These are phyloP conservation scores for Tephrocybe sp. DNA, from an alignment of 768 basidiomycete genomes.

Conservation along the genomic window DNA sequence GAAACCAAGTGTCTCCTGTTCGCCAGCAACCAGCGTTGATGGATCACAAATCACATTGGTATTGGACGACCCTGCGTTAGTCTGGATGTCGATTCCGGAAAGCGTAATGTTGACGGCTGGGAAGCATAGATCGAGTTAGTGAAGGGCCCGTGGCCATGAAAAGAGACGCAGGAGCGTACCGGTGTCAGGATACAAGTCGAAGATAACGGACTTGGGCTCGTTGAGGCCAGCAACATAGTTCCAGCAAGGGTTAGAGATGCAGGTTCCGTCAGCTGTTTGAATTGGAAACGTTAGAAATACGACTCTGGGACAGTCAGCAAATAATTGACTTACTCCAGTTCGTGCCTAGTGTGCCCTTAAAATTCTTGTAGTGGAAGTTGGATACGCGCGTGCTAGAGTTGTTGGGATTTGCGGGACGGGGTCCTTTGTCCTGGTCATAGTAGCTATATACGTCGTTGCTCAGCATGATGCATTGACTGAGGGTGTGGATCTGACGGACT, in stretches of 20 bases:
- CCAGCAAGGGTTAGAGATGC: slow-evolving; percentile 39
- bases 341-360: slow-evolving; percentile 29
- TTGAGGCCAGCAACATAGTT: slow-evolving; percentile 34
- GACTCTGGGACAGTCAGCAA: background rate
- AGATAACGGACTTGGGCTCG: slow-evolving; percentile 33
- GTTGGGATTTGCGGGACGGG: slow-evolving; percentile 28
- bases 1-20: slow-evolving; percentile 30
- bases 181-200: slow-evolving; percentile 34
- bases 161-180: slow-evolving; percentile 18
- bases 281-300: background rate
- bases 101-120: slow-evolving; percentile 28
- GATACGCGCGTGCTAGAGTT: slow-evolving; percentile 33
- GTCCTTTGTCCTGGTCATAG: slow-evolving; percentile 45
- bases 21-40: slow-evolving; percentile 23
- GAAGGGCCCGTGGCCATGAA: background rate
- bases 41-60: slow-evolving; percentile 33
- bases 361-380: slow-evolving; percentile 35
- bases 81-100: slow-evolving; percentile 25
- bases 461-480: background rate
- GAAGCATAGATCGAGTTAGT: background rate
- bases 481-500: slow-evolving; percentile 21
- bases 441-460: slow-evolving; percentile 31
- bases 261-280: slow-evolving; percentile 33
- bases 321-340: slow-evolving; percentile 33
- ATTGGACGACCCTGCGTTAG: slow-evolving; percentile 17